phyloP scores from a whole-genome alignment of 352 stramenopile species.

The Phytophthora sp. region DNA sequence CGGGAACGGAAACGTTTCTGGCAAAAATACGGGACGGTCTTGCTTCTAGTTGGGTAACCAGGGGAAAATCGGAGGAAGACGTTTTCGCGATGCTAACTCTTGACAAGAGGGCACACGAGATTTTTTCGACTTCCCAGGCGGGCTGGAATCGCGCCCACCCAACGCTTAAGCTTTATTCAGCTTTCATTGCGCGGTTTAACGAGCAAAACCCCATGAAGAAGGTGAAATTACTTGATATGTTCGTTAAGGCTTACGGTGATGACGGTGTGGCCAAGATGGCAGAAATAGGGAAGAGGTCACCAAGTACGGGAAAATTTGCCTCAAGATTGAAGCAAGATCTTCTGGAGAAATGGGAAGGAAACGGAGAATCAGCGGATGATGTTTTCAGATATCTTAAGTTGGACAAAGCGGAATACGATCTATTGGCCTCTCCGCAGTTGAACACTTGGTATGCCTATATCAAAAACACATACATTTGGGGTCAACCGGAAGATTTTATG shows the following conservation, averaged over 20 bases:
- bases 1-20: background rate
- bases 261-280: slow-evolving; percentile 1
- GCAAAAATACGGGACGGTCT: background rate
- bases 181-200: slow-evolving; percentile 3
- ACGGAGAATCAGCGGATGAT: background rate
- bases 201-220: background rate
- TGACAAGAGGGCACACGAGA: background rate
- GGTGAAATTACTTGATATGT: slow-evolving; percentile 8
- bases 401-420: background rate
- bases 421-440: background rate
- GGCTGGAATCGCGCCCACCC: background rate
- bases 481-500: background rate
- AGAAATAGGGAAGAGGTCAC: background rate
- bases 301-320: background rate
- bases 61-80: background rate
- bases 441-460: background rate
- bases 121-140: background rate
- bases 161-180: background rate
- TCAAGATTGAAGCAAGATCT: background rate
- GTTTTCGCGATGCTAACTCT: slow-evolving; percentile 12
- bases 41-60: background rate
- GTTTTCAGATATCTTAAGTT: slow-evolving; percentile 13
- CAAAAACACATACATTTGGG: background rate
- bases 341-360: background rate
- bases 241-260: slow-evolving; percentile 9